phyloP scores from a whole-genome alignment of 2,329 filamentous ascomycete genomes.

The Calonectria pauciramosa region DNA sequence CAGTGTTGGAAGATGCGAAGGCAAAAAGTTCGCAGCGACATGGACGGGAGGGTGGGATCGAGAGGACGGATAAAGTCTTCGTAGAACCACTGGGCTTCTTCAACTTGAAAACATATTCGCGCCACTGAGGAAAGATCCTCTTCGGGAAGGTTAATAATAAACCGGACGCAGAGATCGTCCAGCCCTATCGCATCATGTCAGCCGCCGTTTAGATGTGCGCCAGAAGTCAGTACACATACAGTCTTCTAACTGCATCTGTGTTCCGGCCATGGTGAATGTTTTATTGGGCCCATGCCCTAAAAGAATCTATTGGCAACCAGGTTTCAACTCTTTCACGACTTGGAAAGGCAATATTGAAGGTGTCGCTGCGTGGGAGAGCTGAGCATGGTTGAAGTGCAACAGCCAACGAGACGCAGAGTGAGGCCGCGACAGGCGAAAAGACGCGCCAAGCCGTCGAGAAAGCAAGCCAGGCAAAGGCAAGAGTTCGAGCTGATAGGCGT shows the following conservation, averaged over 20 bases:
- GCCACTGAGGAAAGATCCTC: constrained; percentile 92
- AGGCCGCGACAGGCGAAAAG: constrained; percentile 45
- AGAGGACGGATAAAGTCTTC: constrained; percentile 97
- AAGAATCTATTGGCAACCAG: constrained; percentile 14
- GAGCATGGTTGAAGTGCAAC: constrained; percentile 49
- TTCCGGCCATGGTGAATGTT: constrained; percentile 76
- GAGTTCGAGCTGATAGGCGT: neutral
- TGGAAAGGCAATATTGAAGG: constrained; percentile 47
- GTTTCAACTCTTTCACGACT: constrained; percentile 46
- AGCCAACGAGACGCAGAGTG: constrained; percentile 40
- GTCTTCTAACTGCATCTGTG: constrained; percentile 90
- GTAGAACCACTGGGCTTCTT: constrained; percentile 99
- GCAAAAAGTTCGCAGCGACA: constrained; percentile 88
- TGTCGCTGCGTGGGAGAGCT: constrained; percentile 48
- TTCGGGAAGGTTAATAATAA: constrained; percentile 95
- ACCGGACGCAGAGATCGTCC: constrained; percentile 97
- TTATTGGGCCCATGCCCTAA: constrained; percentile 48
- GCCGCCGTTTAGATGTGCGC: constrained; percentile 31
- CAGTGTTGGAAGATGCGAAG: constrained; percentile 95
- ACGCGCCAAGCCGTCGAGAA: constrained; percentile 42
- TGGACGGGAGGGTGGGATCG: constrained; percentile 85
- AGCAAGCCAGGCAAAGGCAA: constrained; percentile 26
- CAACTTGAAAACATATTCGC: constrained; percentile 97
- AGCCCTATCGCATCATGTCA: constrained; percentile 73
- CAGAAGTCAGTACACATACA: constrained; percentile 68